Evolutionary conservation across 2,329 filamentous ascomycete species (phyloP).

Genomic region (Tetracladium maxilliforme): DNA sequence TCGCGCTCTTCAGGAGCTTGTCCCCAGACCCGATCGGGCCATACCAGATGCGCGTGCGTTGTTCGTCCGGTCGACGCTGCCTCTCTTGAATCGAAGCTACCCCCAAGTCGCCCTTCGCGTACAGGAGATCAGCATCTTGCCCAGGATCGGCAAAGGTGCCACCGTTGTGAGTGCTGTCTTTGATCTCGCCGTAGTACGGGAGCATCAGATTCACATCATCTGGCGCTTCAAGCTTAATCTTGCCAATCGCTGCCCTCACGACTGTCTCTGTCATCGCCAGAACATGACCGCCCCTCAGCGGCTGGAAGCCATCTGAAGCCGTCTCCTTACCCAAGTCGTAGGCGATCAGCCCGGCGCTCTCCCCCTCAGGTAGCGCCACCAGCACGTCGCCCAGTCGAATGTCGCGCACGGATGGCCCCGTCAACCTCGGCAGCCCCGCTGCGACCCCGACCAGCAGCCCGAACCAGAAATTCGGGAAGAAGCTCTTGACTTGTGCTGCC

Average conservation of each 20-base stretch:
- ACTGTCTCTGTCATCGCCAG: slow-evolving; percentile 14
- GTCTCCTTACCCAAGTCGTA: slow-evolving; percentile 20
- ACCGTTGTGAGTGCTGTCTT: slow-evolving; percentile 7
- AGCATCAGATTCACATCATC: slow-evolving; percentile 10
- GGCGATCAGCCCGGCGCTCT: slow-evolving; percentile 12
- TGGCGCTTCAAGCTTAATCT: slow-evolving; percentile 11
- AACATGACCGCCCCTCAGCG: slow-evolving; percentile 10
- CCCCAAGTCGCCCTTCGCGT: slow-evolving; percentile 4
- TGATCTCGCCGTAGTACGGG: slow-evolving; percentile 10
- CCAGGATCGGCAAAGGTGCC: slow-evolving; percentile 17
- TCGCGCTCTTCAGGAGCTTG: slow-evolving; percentile 13
- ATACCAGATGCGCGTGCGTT: slow-evolving; percentile 17
- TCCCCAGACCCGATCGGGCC: slow-evolving; percentile 17
- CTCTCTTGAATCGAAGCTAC: slow-evolving; percentile 4
- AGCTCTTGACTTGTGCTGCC: slow-evolving; percentile 16
- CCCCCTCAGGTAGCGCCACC: slow-evolving; percentile 11
- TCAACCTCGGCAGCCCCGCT: slow-evolving; percentile 16
- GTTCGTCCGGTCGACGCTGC: slow-evolving; percentile 4
- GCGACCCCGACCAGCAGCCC: slow-evolving; percentile 20
- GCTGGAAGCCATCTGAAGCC: slow-evolving; percentile 10
- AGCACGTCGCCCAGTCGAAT: slow-evolving; percentile 23
- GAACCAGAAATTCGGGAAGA: slow-evolving; percentile 20
- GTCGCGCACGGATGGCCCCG: slow-evolving; percentile 11
- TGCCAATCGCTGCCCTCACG: slow-evolving; percentile 17
- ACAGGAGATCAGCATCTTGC: slow-evolving; percentile 13